Evolutionary conservation across 2,329 filamentous ascomycete species (phyloP).

Genomic region (Aspergillus brasiliensis): DNA sequence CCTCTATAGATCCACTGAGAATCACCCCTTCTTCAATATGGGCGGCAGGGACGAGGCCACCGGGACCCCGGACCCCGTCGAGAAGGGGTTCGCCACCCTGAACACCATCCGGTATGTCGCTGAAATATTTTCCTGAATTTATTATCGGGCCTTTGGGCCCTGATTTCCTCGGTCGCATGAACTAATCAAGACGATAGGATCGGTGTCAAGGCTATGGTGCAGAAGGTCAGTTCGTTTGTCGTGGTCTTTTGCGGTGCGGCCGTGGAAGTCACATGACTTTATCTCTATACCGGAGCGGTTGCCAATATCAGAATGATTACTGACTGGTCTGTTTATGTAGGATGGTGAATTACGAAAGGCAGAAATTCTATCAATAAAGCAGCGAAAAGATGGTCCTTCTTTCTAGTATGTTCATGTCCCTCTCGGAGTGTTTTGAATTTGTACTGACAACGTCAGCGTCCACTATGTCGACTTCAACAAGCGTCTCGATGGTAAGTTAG

Average conservation of each 20-base stretch:
- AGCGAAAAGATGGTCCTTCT: conserved; percentile 81
- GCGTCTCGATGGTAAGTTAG: conserved; percentile 58
- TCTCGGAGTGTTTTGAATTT: not conserved
- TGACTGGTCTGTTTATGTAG: conserved; percentile 38
- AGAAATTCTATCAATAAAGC: conserved; percentile 92
- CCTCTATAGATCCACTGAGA: not conserved
- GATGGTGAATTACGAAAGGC: conserved; percentile 85
- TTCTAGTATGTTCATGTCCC: conserved; percentile 70
- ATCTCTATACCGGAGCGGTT: not conserved
- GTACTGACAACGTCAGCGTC: conserved; percentile 54
- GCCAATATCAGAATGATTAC: not conserved
- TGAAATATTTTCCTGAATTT: conserved; percentile 11
- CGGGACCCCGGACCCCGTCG: conserved; percentile 60
- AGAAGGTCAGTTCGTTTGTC: conserved; percentile 59
- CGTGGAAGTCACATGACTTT: conserved; percentile 34
- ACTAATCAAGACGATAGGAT: conserved; percentile 53
- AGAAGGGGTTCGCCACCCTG: conserved; percentile 81
- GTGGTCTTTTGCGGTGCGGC: conserved; percentile 20
- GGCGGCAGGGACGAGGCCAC: conserved; percentile 58
- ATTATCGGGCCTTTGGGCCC: conserved; percentile 1
- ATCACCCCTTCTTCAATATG: conserved; percentile 44
- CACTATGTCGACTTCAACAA: conserved; percentile 99
- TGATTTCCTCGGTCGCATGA: conserved; percentile 38
- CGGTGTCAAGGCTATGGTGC: conserved; percentile 67
- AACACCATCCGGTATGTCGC: conserved; percentile 73